These are phyloP conservation scores for Candida anutae DNA, from an alignment of 1,139 yeast genomes.

Conservation along the genomic window DNA sequence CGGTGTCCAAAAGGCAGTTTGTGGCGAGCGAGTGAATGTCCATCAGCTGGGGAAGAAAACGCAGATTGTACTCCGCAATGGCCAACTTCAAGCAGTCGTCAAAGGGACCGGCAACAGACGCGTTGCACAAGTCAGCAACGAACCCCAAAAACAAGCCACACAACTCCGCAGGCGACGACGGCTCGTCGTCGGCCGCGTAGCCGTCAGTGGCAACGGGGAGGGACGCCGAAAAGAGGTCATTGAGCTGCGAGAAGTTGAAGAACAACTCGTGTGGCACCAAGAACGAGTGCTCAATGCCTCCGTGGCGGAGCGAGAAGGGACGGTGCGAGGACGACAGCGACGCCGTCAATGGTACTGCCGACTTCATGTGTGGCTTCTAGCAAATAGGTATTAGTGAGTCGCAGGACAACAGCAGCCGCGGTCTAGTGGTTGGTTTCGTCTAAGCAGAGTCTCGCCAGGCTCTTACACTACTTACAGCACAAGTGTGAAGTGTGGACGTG, in stretches of 20 bases:
- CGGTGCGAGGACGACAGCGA: constrained; percentile 21
- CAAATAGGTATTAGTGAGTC: no score
- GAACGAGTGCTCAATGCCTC: constrained; percentile 79
- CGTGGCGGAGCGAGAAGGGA: constrained; percentile 79
- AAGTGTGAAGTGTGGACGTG: no score
- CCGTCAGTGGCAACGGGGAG: constrained; percentile 81
- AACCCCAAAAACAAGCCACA: constrained; percentile 80
- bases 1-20: constrained; percentile 39
- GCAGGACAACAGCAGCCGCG: no score
- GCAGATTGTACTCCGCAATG: constrained; percentile 73
- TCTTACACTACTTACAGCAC: no score
- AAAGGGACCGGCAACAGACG: constrained; percentile 38
- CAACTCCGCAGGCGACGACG: constrained; percentile 80
- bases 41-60: constrained; percentile 50
- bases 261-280: constrained; percentile 79
- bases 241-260: constrained; percentile 77
- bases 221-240: constrained; percentile 73
- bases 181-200: constrained; percentile 82
- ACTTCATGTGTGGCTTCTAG: no score
- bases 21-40: constrained; percentile 92
- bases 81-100: constrained; percentile 64
- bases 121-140: constrained; percentile 52
- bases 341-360: no score
- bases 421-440: no score
- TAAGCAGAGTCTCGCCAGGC: no score